Evolutionary conservation across 306 rosid genomes (phyloP), one percentile per base, ranked within the genome.

Genomic region (Ceratonia siliqua): DNA sequence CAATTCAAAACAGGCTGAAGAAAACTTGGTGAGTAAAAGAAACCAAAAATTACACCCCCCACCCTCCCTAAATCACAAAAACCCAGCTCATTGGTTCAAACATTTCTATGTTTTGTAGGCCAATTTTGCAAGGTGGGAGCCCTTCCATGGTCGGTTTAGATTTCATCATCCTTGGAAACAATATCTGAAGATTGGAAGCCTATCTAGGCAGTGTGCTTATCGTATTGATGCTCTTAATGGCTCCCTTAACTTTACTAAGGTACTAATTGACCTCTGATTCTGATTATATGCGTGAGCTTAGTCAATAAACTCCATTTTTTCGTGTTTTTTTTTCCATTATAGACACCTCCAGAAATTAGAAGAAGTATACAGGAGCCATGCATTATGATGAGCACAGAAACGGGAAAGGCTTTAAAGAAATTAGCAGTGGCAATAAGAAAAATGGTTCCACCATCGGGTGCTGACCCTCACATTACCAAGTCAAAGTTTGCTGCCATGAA

Each of bases 61-160:
- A 20, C 25, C 12, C 49, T 55, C 2, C 0, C 3, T 14, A 52
- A 13, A 59, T 39, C 39, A 38, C 7, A 28, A 2, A 18, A 4
- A 5, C 17, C 13, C 8, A 15, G 4, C 18, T 49, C 27, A 49
- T 43, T 70, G n/a, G 25, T 33, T 43, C 4, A 30, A 14, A 5
- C 4, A 33, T 41, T 10, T 6, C 43, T 30, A 9, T 54, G n/a
- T 69, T 68, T 50, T 49, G 28, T 28, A 82, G 89, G 83, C 79
- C 8, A 86, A 86, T 79, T 80, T 84, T 62, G 93, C 89, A 12
- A 78, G 85, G 55, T 89, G 90, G 91, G 91, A 89, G 54, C 86
- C 88, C 0, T 13, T 85, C 28, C 89, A 89, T 38, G 86, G 87
- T 1, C 61, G 43, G 10, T 89, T 86, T 54, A 53, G 74, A 77